These are phyloP conservation scores for Fusarium longipes DNA, from an alignment of 2,329 filamentous ascomycete genomes.

Conservation along the genomic window DNA sequence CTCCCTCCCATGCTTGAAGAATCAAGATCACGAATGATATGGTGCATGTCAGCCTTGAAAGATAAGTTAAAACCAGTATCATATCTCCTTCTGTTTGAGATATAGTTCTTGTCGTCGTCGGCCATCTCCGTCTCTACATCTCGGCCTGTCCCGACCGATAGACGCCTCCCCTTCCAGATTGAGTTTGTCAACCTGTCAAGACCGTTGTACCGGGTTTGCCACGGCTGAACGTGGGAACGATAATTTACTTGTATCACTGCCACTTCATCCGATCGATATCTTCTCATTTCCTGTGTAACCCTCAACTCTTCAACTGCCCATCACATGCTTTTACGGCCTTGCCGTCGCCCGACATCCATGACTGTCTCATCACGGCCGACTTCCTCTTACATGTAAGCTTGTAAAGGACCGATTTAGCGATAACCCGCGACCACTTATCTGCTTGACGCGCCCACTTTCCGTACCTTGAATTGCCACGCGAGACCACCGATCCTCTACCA, in stretches of 20 bases:
- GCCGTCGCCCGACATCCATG: not conserved
- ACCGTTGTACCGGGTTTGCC: conserved; percentile 3
- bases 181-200: not conserved
- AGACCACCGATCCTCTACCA: not conserved
- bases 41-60: conserved; percentile 8
- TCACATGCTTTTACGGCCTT: not conserved
- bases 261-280: not conserved
- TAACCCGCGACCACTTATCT: not conserved
- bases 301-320: not conserved
- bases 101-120: conserved; percentile 14
- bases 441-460: not conserved
- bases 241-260: not conserved
- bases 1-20: not conserved
- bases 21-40: not conserved
- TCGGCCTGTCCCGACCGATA: conserved; percentile 25
- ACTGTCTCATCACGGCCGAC: not conserved
- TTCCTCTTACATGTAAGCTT: not conserved
- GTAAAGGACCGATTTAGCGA: not conserved
- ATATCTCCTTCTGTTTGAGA: conserved; percentile 26
- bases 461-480: not conserved
- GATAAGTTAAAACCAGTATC: conserved; percentile 4
- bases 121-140: conserved; percentile 26
- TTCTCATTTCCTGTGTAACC: not conserved
- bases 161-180: conserved; percentile 3
- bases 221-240: not conserved